Percentiles rank a stretch among this genome's conserved stretches.
Evolutionary conservation across 495 filamentous ascomycete genomes (phyloP).

Genomic region (Penicillium bovifimosum): DNA sequence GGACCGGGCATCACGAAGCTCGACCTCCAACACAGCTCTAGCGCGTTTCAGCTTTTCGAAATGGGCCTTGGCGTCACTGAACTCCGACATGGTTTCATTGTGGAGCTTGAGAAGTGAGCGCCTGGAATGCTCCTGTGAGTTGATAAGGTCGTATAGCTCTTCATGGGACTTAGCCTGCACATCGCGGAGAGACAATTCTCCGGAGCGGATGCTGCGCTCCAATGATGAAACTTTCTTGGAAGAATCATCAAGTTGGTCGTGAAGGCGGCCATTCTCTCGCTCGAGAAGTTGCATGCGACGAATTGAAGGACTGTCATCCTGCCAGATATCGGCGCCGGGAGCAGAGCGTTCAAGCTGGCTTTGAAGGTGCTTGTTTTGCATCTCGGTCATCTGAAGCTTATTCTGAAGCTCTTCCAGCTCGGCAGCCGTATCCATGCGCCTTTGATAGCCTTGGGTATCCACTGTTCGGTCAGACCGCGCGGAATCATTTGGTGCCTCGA

Average conservation of each 20-base stretch:
- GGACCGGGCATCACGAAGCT: constrained; percentile 75
- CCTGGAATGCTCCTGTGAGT: constrained; percentile 86
- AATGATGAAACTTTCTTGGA: constrained; percentile 86
- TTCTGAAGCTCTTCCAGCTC: constrained; percentile 93
- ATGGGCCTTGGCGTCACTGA: constrained; percentile 76
- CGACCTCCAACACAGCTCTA: constrained; percentile 75
- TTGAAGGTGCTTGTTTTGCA: constrained; percentile 93
- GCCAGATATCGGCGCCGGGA: constrained; percentile 53
- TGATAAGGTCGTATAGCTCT: constrained; percentile 89
- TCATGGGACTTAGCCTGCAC: constrained; percentile 92
- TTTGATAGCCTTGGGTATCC: constrained; percentile 83
- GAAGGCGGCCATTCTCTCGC: constrained; percentile 83
- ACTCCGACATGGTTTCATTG: constrained; percentile 77
- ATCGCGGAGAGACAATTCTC: constrained; percentile 86
- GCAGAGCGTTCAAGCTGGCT: constrained; percentile 70
- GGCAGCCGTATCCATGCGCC: constrained; percentile 82
- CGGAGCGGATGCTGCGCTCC: constrained; percentile 79
- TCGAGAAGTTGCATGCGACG: constrained; percentile 87
- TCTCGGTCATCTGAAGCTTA: constrained; percentile 89
- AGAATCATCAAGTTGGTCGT: constrained; percentile 94
- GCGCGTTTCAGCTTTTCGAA: constrained; percentile 80
- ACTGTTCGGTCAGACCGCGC: constrained; percentile 82
- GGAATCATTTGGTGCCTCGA: constrained; percentile 64
- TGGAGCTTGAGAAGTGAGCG: constrained; percentile 75
- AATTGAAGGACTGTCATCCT: constrained; percentile 79